A percentile compares a stretch with the other conserved stretches of the same genome.
These are phyloP conservation scores for Fraxinus pennsylvanica DNA, from an alignment of 257 asterid species.

Conservation along the genomic window DNA sequence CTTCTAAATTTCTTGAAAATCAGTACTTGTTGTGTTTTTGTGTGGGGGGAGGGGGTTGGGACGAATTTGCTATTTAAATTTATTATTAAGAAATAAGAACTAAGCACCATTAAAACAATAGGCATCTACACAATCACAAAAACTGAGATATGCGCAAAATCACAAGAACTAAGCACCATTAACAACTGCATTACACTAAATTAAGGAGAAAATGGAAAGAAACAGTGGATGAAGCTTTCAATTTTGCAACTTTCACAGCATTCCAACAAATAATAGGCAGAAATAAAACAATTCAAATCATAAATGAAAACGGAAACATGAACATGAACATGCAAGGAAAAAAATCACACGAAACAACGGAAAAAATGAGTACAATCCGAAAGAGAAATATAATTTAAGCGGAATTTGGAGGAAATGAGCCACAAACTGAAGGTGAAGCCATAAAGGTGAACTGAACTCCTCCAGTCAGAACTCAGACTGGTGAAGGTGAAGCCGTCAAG, in stretches of 20 bases:
- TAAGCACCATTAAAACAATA: neutral
- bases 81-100: too few relatives aligned
- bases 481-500: too few relatives aligned
- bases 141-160: neutral
- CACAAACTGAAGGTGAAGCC: neutral
- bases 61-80: too few relatives aligned
- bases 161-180: neutral
- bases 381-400: neutral
- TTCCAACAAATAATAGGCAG: neutral
- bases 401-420: neutral
- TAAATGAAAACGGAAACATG: neutral
- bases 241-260: neutral
- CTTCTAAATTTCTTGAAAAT: neutral
- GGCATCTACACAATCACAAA: neutral
- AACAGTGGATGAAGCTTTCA: neutral
- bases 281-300: neutral
- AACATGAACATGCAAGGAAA: neutral
- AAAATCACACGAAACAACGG: neutral
- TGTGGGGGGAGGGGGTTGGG: too few relatives aligned
- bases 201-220: neutral
- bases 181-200: slow-evolving; percentile 17
- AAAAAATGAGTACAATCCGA: neutral
- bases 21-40: neutral
- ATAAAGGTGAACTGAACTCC: too few relatives aligned
- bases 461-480: too few relatives aligned